These are phyloP conservation scores for Dictyostelium purpureum DNA, from an alignment of 78 protist species.

Conservation along the genomic window DNA sequence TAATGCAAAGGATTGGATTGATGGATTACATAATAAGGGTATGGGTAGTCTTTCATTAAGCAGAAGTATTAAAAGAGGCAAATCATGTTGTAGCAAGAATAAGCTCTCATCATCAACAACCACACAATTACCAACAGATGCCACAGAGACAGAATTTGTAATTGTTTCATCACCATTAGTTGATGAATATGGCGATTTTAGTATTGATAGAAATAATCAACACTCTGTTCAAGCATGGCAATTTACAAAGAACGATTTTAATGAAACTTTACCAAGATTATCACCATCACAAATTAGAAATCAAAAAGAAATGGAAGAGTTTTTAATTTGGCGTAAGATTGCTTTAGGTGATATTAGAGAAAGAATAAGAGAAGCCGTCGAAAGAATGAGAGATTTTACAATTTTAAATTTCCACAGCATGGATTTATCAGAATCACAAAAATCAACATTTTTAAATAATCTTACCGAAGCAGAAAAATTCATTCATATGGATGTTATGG, in stretches of 20 bases:
- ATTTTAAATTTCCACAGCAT: slow-evolving; percentile 12
- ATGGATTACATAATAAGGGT: slow-evolving; percentile 35
- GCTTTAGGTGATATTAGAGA: slow-evolving; percentile 63
- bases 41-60: neutral
- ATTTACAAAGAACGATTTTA: neutral
- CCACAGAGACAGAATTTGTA: slow-evolving; percentile 31
- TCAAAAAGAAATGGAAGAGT: neutral
- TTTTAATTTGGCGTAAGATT: slow-evolving; percentile 38
- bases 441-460: neutral
- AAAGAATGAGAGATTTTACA: slow-evolving; percentile 66
- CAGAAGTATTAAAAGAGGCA: neutral
- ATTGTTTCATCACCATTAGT: slow-evolving; percentile 16
- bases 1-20: slow-evolving; percentile 53
- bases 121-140: neutral
- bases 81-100: neutral
- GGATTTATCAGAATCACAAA: slow-evolving; percentile 18
- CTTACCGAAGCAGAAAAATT: slow-evolving; percentile 60
- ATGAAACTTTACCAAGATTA: neutral
- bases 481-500: slow-evolving; percentile 67
- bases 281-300: neutral
- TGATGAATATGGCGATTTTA: too few species aligned
- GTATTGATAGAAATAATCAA: neutral
- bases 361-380: slow-evolving; percentile 43
- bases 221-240: slow-evolving; percentile 25
- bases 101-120: neutral